A percentile compares a stretch with the other conserved stretches of the same genome.
Conservation (phyloP, 2,329 filamentous ascomycete genomes). For the Botrytis hyacinthi region DNA sequence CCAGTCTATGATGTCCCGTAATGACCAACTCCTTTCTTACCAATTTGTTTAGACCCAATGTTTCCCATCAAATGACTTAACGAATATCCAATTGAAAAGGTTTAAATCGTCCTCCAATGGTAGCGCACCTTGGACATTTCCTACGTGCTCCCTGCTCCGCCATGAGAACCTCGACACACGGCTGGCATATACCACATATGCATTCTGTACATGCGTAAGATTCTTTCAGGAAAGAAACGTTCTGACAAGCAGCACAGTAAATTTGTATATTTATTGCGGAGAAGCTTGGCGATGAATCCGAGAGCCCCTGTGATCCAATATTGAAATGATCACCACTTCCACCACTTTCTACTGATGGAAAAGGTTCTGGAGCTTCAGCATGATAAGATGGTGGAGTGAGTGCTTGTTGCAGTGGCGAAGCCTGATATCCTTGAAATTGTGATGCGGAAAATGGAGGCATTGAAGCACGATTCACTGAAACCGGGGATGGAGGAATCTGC, state of each 20-base stretch:
- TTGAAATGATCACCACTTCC: constrained; percentile 70
- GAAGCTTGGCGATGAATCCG: constrained; percentile 70
- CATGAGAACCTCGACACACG: constrained; percentile 80
- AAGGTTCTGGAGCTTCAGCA: constrained; percentile 69
- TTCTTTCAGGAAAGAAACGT: constrained; percentile 72
- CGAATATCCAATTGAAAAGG: constrained; percentile 81
- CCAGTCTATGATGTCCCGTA: constrained; percentile 16
- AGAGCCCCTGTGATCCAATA: constrained; percentile 63
- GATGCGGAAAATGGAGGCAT: constrained; percentile 58
- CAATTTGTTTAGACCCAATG: constrained; percentile 1
- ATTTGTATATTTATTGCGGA: constrained; percentile 78
- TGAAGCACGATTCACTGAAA: constrained; percentile 61
- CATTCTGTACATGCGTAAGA: constrained; percentile 96
- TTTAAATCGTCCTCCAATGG: constrained; percentile 77
- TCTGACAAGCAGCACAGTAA: constrained; percentile 85
- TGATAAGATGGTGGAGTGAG: constrained; percentile 76
- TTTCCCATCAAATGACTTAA: constrained; percentile 41
- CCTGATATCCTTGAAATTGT: constrained; percentile 72
- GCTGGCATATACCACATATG: constrained; percentile 86
- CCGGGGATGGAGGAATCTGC: constrained; percentile 63
- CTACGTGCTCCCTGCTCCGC: constrained; percentile 71
- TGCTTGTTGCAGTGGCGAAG: constrained; percentile 85
- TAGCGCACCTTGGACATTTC: constrained; percentile 77
- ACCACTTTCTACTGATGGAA: constrained; percentile 84
- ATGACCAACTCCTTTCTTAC: constrained; percentile 10